A percentile compares a stretch with the other conserved stretches of the same genome.
phyloP scores from a whole-genome alignment of 2,329 filamentous ascomycete species.

The Beauveria australis region DNA sequence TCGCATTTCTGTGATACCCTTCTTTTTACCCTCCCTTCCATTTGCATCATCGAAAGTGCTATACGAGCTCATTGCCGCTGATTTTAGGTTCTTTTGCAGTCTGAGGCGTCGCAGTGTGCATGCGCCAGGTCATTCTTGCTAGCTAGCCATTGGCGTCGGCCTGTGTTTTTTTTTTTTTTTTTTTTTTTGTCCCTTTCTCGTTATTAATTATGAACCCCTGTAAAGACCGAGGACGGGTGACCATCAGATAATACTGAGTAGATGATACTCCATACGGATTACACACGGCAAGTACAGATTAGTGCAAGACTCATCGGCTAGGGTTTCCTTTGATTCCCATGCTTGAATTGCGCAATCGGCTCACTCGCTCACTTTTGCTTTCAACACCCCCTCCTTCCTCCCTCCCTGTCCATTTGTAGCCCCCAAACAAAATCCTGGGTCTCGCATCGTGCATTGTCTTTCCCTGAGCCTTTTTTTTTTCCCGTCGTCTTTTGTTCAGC shows the following conservation, averaged over 20 bases:
- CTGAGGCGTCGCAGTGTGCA: not conserved
- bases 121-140: not conserved
- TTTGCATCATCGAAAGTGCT: not conserved
- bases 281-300: not conserved
- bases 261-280: not conserved
- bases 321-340: not conserved
- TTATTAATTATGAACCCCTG: not conserved
- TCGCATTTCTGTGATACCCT: not conserved
- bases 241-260: not conserved
- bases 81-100: not conserved
- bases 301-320: not conserved
- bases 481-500: no score
- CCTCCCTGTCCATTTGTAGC: not conserved
- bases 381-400: not conserved
- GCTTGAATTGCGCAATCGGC: conserved; percentile 5
- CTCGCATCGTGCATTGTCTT: not conserved
- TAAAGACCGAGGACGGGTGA: not conserved
- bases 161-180: not conserved
- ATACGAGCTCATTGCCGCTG: not conserved
- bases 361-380: not conserved
- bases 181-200: not conserved
- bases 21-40: no score
- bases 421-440: not conserved
- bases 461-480: no score
- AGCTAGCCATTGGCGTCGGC: not conserved